Evolutionary conservation across 169 alveolate genomes (phyloP), one percentile per base, ranked within the genome.

Genomic region (Babesia caballi): DNA sequence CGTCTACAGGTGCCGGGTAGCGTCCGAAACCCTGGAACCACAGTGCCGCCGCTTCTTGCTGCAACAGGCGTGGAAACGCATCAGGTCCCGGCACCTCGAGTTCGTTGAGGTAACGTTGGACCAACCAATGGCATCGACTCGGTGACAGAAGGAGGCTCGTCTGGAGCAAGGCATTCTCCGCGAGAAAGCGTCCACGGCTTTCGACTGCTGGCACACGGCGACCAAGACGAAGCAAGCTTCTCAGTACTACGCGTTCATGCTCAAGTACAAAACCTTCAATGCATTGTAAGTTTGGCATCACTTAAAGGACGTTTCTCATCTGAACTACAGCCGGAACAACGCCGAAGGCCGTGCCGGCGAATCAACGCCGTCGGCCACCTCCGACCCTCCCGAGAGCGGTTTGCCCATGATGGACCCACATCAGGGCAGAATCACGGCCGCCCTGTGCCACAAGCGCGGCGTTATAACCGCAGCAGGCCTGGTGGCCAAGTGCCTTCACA

Each of bases 221-320:
- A 47, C 60, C 32, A 63, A 63, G 60, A 61, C 44, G 40, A 63
- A 63, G 27, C 73, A 63, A 17, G 73, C 73, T 15, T 15, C 63
- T 19, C 61, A 46, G n/a, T 63, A 63, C 52, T 40, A 32, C 36
- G 11, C 9, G 9, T 63, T 63, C 21, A 32, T 63, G 36, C 60
- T 63, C 3, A 63, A 63, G 50, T 63, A 47, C 54, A 63, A 44
- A 19, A 14, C 73, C 30, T 63, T 63, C 33, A 44, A 50, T 35
- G 73, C 60, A 8, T 47, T 63, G 73, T 63, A 44, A 49, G 73
- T 63, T 44, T 30, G n/a, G 1, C n/a, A 23, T 32, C 3, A 3
- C 49, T 2, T 2, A 42, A 27, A 46, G 0, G 14, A 38, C 11
- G 4, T 46, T 23, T 15, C 30, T 19, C 21, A n/a, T n/a, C 2